phyloP scores from a whole-genome alignment of 768 basidiomycete genomes.

The Psilocybe sp. region DNA sequence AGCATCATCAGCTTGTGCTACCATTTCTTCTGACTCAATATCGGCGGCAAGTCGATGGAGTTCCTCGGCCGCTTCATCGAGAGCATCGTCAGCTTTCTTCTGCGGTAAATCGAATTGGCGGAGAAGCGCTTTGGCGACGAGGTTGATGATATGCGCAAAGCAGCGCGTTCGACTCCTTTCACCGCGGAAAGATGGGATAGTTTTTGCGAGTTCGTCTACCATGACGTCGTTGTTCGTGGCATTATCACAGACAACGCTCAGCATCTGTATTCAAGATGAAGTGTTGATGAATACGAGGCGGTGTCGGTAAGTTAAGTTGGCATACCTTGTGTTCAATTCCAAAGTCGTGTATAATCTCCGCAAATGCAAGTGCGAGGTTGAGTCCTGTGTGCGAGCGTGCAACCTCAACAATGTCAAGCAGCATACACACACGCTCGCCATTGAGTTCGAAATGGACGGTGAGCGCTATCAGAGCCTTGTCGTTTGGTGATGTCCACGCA shows the following conservation, averaged over 20 bases:
- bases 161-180: background rate
- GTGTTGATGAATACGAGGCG: background rate
- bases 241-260: background rate
- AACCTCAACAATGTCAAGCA: no score
- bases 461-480: conserved; percentile 27
- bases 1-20: background rate
- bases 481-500: conserved; percentile 36
- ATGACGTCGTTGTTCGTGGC: conserved; percentile 3
- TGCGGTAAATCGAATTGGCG: background rate
- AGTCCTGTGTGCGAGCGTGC: conserved; percentile 27
- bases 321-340: conserved; percentile 8
- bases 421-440: conserved; percentile 21
- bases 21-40: background rate
- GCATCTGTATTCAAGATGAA: no score
- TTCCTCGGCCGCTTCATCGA: background rate
- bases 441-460: conserved; percentile 30
- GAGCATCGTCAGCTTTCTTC: background rate
- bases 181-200: background rate
- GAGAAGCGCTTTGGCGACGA: background rate
- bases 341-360: conserved; percentile 27
- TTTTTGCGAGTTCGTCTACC: background rate
- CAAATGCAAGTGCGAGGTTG: conserved; percentile 32
- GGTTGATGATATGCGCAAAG: conserved; percentile 4
- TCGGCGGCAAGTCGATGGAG: background rate
- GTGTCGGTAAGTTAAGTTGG: no score